These are phyloP conservation scores for Microsporum ferrugineum DNA, from an alignment of 2,329 filamentous ascomycete genomes.

Conservation along the genomic window DNA sequence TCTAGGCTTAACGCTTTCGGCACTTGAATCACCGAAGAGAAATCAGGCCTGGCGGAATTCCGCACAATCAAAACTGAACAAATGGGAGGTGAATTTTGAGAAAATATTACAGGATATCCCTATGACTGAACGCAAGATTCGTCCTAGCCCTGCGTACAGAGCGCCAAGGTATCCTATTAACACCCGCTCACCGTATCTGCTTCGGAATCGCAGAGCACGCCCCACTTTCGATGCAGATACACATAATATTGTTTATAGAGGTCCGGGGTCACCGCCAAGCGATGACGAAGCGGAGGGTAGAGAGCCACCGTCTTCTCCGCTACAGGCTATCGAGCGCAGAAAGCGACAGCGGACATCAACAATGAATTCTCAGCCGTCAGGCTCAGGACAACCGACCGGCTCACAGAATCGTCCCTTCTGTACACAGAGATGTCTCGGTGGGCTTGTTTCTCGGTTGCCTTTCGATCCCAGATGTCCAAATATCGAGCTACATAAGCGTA, in stretches of 20 bases:
- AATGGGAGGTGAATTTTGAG: constrained; percentile 5
- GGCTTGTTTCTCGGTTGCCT: constrained; percentile 8
- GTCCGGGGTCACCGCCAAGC: neutral
- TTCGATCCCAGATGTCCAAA: neutral
- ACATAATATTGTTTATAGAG: neutral
- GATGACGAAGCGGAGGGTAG: neutral
- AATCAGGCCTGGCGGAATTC: constrained; percentile 3
- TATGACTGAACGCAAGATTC: neutral
- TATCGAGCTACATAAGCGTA: neutral
- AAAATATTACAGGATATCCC: neutral
- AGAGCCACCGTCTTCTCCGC: neutral
- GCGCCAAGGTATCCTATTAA: neutral
- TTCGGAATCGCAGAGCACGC: neutral
- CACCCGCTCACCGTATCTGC: neutral
- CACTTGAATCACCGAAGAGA: neutral
- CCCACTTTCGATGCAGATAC: neutral
- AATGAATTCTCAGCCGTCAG: neutral
- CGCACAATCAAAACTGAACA: neutral
- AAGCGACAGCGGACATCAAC: neutral
- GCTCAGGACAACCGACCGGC: neutral
- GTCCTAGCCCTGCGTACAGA: neutral
- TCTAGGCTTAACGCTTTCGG: constrained; percentile 4
- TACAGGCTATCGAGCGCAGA: neutral
- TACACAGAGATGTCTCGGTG: constrained; percentile 8
- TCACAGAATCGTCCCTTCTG: neutral